Evolutionary conservation across 2,329 filamentous ascomycete species (phyloP), one percentile per base, ranked within the genome.

Genomic region (Rhytidhysteron rufulum): DNA sequence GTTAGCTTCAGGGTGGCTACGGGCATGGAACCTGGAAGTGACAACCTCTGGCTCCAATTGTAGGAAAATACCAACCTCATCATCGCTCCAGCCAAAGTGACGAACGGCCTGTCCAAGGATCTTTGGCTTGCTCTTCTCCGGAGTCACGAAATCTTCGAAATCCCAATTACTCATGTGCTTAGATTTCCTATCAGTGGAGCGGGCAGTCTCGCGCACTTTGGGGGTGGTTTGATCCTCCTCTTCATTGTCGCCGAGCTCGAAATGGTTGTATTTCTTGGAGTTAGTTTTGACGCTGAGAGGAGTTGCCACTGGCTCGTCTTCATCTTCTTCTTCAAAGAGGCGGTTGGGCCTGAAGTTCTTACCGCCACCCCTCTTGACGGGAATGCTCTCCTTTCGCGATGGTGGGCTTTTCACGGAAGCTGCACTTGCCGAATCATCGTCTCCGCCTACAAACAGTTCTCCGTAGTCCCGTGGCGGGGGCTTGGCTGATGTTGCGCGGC

Each of bases 111-210:
- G 80, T 29, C 76, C 71, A 44, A 82, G 77, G 39, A 77, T 63
- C 63, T 84, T 86, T 33, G 74, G 69, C 4, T 77, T 74, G 34
- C 79, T 72, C 73, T 95, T 95, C 49, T 84, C 78, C 0, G 91
- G 91, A 0, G 90, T 95, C 13, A 73, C 71, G 55, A 95, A 95
- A 67, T 95, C 89, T 45, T 88, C 80, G 65, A 97, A 97, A 35
- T 82, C 81, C 89, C 91, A 96, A 47, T 87, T 83, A 48, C 82
- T 82, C 43, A 75, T 71, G 60, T 88, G 83, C 69, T 85, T 87
- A 48, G 50, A 40, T 42, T 55, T 46, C n/a, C n/a, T n/a, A n/a
- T n/a, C n/a, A 47, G 53, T 39, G 17, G 43, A 47, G 42, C 49
- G 62, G 38, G 45, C 49, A 27, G 47, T 51, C 41, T 59, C 60